phyloP scores from a whole-genome alignment of 176 grass and related monocot genomes.

The Rhynchospora breviuscula region DNA sequence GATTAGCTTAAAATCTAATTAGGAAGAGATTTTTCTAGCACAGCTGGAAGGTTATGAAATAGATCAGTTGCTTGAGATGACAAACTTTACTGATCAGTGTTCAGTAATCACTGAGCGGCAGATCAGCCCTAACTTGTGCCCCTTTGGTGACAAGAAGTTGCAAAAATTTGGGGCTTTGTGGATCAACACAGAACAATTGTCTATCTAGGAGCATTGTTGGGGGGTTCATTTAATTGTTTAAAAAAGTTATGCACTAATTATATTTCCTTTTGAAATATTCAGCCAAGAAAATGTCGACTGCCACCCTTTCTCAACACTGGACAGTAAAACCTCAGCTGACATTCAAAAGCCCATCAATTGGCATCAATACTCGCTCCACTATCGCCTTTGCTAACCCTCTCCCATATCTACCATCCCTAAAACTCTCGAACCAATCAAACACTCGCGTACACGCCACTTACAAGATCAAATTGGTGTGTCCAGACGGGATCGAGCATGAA shows the following conservation, averaged over 20 bases:
- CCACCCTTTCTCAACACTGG: background rate
- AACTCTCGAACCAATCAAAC: constrained; percentile 20
- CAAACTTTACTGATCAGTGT: background rate
- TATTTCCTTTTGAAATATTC: background rate
- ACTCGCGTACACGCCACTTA: constrained; percentile 30
- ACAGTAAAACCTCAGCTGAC: constrained; percentile 9
- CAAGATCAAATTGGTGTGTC: constrained; percentile 61
- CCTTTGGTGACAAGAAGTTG: background rate
- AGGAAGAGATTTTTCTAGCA: background rate
- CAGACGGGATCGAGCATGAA: constrained; percentile 50
- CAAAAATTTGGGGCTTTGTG: background rate
- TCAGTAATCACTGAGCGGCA: too few species aligned
- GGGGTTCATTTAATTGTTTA: too few species aligned
- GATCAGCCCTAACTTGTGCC: too few species aligned
- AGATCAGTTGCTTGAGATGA: background rate
- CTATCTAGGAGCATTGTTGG: too few species aligned
- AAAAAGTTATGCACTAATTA: background rate
- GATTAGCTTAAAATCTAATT: background rate
- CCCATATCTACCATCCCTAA: constrained; percentile 1
- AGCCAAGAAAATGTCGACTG: constrained; percentile 9
- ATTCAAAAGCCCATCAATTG: constrained; percentile 16
- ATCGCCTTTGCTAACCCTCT: background rate
- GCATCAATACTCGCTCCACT: background rate
- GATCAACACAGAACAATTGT: too few species aligned
- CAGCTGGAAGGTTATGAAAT: background rate